A percentile compares a stretch with the other conserved stretches of the same genome.
Conservation (phyloP, 306 rosid genomes). For the Gynostemma pentaphyllum region DNA sequence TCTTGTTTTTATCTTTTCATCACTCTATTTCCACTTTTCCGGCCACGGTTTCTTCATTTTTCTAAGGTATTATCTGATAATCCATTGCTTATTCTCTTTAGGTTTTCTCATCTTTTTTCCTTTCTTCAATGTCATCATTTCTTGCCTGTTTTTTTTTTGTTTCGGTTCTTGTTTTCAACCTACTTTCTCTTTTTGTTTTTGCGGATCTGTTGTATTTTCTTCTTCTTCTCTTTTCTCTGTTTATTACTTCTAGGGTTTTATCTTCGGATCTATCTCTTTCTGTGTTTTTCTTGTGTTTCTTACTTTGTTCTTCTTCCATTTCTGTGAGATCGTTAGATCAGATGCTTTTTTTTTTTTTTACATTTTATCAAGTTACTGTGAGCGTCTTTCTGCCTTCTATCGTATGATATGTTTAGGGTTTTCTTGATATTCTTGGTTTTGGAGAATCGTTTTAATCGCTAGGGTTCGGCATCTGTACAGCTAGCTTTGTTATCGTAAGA, state of each 20-base stretch:
- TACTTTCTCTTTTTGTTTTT: not conserved
- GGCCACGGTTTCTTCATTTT: not conserved
- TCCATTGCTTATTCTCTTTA: not conserved
- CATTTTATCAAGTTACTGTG: not conserved
- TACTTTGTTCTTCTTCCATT: not conserved
- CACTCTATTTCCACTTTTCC: not conserved
- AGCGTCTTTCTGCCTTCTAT: not conserved
- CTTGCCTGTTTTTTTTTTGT: not conserved
- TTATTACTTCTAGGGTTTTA: not conserved
- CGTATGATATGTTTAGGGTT: constrained; percentile 1
- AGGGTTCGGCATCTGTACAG: not conserved
- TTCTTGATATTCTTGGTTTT: not conserved
- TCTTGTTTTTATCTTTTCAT: no score
- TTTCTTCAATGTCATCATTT: not conserved
- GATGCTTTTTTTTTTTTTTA: no score
- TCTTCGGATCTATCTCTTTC: not conserved
- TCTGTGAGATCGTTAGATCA: constrained; percentile 5
- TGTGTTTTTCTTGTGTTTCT: not conserved
- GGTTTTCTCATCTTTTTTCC: not conserved
- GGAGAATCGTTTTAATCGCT: not conserved
- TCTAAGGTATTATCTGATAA: not conserved
- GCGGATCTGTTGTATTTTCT: constrained; percentile 7
- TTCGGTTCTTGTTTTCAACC: not conserved
- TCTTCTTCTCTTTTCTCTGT: not conserved
- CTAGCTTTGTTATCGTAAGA: not conserved